Evolutionary conservation across 2,329 filamentous ascomycete genomes (phyloP).

Genomic region (Pseudonectria buxi): DNA sequence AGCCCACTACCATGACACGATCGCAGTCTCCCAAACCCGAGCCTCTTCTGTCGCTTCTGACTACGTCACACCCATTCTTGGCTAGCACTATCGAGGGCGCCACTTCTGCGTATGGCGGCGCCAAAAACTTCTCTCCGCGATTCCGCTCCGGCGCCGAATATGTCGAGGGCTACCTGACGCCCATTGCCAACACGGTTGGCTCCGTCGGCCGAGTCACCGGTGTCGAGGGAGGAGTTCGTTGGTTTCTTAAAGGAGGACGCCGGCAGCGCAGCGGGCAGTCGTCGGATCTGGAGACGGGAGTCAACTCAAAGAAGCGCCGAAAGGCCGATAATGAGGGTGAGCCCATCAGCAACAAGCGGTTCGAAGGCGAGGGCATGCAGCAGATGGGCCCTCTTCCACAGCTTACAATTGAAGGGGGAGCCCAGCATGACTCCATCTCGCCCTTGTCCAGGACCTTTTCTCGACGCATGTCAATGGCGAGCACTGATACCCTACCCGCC

Average conservation of each 20-base stretch:
- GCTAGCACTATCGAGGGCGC: constrained; percentile 80
- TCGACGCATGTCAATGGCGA: constrained; percentile 57
- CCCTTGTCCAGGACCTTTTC: constrained; percentile 25
- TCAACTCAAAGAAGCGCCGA: constrained; percentile 50
- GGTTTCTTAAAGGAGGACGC: constrained; percentile 63
- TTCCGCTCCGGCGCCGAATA: constrained; percentile 88
- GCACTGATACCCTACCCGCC: constrained; percentile 71
- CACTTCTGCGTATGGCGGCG: constrained; percentile 75
- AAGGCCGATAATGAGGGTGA: constrained; percentile 42
- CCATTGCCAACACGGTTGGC: constrained; percentile 79
- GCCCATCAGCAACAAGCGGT: constrained; percentile 21
- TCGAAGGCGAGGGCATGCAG: constrained; percentile 23
- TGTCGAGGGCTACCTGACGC: constrained; percentile 80
- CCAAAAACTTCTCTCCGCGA: constrained; percentile 83
- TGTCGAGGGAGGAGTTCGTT: constrained; percentile 78
- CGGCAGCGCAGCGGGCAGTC: constrained; percentile 39
- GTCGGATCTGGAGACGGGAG: constrained; percentile 40
- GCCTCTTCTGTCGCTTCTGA: constrained; percentile 78
- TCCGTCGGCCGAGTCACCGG: constrained; percentile 79
- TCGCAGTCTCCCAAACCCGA: constrained; percentile 54
- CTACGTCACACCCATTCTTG: constrained; percentile 79
- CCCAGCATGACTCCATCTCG: constrained; percentile 21
- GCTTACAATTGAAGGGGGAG: constrained; percentile 8
- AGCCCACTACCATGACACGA: constrained; percentile 13
- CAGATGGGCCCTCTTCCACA: constrained; percentile 17